Evolutionary conservation across 73 alveolate species (phyloP), one percentile per base, ranked within the genome.

Genomic region (Paramecium biaurelia): DNA sequence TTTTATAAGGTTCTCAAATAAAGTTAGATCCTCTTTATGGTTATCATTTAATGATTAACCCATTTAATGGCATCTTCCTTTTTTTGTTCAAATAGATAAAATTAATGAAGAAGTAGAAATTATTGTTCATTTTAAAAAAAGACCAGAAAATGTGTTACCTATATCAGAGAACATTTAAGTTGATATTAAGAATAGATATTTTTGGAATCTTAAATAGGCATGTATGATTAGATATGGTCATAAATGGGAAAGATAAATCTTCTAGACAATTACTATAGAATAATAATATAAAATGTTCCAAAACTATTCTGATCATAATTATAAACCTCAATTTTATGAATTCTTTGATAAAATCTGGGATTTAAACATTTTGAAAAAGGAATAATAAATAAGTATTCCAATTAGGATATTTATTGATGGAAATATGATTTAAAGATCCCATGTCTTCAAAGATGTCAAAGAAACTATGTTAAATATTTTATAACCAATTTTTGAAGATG

Each of bases 81-180:
- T 79, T 45, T 79, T 41, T 41, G 76, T 23, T 11, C 20, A 45
- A 20, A 79, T 79, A 10, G 74, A 43, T 79, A 79, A 45, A 43
- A 47, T 43, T 9, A 43, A 79, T 43, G 90, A 79, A 45, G 90
- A 79, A 4, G 74, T 41, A 24, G 74, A 79, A 47, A 42, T 79
- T 9, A 1, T 43, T 43, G 90, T 79, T 12, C 70, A 79, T 79
- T 41, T 43, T 8, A 79, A 79, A 34, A 79, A 45, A 34, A 41
- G 90, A 41, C 90, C 90, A 43, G 70, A 79, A n/a, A 79, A 79
- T 38, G 56, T 79, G 2, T 20, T 79, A 21, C 90, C 90, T 30
- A 79, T 79, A 3, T 9, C 45, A 7, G 74, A 43, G 12, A 42
- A 38, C 49, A 23, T 79, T 37, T 41, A 45, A 24, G n/a, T 30